Conservation (phyloP, 2,329 filamentous ascomycete genomes). For the Venturiaceae sp. region DNA sequence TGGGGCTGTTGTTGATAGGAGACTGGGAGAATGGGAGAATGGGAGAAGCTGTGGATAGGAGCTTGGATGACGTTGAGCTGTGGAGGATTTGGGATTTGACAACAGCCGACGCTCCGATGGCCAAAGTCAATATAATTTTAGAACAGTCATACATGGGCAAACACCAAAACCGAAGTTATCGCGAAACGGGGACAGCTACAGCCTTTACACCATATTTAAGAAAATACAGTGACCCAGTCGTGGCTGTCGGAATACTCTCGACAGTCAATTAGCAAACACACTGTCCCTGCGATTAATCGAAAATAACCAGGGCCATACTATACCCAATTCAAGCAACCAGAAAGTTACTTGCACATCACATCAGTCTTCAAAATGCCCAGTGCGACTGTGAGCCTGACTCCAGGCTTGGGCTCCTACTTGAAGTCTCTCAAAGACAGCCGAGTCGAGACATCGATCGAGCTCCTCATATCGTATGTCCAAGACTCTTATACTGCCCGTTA, state of each 20-base stretch:
- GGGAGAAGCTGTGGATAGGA: too few relatives aligned
- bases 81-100: too few relatives aligned
- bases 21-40: neutral
- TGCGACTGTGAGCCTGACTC: slow-evolving; percentile 49
- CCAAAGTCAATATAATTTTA: neutral
- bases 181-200: neutral
- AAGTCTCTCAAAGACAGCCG: slow-evolving; percentile 66
- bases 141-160: neutral
- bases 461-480: slow-evolving; percentile 63
- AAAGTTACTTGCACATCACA: neutral
- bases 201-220: too few relatives aligned
- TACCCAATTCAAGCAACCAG: neutral
- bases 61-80: neutral
- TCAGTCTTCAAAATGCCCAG: slow-evolving; percentile 43
- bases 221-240: neutral
- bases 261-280: neutral
- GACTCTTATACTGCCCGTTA: slow-evolving; percentile 3
- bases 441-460: slow-evolving; percentile 75
- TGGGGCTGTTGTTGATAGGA: neutral
- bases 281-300: neutral
- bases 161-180: neutral
- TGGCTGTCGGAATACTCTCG: neutral
- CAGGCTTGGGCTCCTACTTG: slow-evolving; percentile 68
- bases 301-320: too few relatives aligned
- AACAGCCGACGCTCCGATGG: neutral